A percentile compares a stretch with the other conserved stretches of the same genome.
These are phyloP conservation scores for Fusarium keratoplasticum DNA, from an alignment of 2,329 filamentous ascomycete species.

Conservation along the genomic window DNA sequence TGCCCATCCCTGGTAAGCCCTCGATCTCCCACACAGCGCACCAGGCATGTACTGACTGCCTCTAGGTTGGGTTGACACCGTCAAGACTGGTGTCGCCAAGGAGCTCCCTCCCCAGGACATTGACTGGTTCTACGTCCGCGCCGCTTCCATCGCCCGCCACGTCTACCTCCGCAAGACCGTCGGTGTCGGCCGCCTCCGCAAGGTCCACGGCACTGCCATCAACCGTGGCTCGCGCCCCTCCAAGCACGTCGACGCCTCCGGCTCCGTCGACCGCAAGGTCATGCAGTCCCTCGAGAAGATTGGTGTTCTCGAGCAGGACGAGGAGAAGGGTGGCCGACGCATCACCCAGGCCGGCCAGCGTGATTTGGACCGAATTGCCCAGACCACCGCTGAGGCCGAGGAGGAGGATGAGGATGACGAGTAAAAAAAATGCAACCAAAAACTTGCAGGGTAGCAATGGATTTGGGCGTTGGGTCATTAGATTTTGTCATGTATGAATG, in stretches of 20 bases:
- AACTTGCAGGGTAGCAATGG: conserved; percentile 40
- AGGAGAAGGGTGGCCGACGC: conserved; percentile 98
- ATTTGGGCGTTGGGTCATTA: conserved; percentile 57
- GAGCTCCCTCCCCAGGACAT: conserved; percentile 98
- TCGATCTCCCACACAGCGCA: too few species aligned
- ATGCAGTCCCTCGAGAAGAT: conserved; percentile 99
- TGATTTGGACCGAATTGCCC: conserved; percentile 96
- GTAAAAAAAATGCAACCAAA: conserved; percentile 62
- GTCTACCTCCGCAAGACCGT: conserved; percentile 99
- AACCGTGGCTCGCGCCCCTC: conserved; percentile 94
- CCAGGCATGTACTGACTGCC: too few species aligned
- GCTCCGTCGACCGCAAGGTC: conserved; percentile 96
- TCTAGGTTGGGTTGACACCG: conserved; percentile 89
- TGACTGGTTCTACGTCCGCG: conserved; percentile 95
- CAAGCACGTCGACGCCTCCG: conserved; percentile 95
- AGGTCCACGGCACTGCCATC: conserved; percentile 95
- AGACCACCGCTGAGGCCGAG: conserved; percentile 80
- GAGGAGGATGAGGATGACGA: conserved; percentile 75
- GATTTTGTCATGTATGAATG: conserved; percentile 56
- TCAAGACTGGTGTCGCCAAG: conserved; percentile 97
- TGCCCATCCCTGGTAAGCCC: conserved; percentile 84
- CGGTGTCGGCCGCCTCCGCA: conserved; percentile 96
- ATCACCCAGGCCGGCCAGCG: conserved; percentile 98
- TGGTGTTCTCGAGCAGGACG: conserved; percentile 95
- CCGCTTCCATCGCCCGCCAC: conserved; percentile 95